A percentile compares a stretch with the other conserved stretches of the same genome.
phyloP scores from a whole-genome alignment of 164 flowering plant genomes.

The Berberis thunbergii region DNA sequence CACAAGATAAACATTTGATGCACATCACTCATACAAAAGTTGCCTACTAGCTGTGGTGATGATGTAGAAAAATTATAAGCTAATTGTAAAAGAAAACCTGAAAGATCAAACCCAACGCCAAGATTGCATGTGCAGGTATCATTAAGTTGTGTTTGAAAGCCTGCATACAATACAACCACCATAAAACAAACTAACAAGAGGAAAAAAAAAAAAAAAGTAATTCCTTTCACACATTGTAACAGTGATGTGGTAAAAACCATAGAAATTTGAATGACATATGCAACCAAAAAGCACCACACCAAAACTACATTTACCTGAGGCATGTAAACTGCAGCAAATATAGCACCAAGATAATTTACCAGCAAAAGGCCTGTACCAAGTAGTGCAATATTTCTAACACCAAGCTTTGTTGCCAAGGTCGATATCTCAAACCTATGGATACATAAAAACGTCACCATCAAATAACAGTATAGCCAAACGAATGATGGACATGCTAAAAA shows the following conservation, averaged over 20 bases:
- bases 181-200: neutral
- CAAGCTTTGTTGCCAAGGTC: slow-evolving; percentile 93
- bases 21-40: neutral
- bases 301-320: slow-evolving; percentile 56
- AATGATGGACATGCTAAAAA: too few species aligned
- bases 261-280: too few species aligned
- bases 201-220: neutral
- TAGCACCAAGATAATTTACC: slow-evolving; percentile 67
- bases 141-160: slow-evolving; percentile 71
- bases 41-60: neutral
- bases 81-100: slow-evolving; percentile 42
- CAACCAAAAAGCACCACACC: neutral
- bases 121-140: slow-evolving; percentile 65
- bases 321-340: slow-evolving; percentile 68
- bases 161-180: slow-evolving; percentile 30
- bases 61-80: neutral
- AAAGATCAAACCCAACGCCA: slow-evolving; percentile 62
- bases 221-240: neutral
- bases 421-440: slow-evolving; percentile 79
- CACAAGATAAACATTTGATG: neutral
- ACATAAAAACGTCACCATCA: neutral
- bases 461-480: slow-evolving; percentile 1
- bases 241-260: neutral
- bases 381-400: slow-evolving; percentile 85
- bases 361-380: slow-evolving; percentile 85